Evolutionary conservation across 2,329 filamentous ascomycete species (phyloP).

Genomic region (Macrophomina phaseolina): DNA sequence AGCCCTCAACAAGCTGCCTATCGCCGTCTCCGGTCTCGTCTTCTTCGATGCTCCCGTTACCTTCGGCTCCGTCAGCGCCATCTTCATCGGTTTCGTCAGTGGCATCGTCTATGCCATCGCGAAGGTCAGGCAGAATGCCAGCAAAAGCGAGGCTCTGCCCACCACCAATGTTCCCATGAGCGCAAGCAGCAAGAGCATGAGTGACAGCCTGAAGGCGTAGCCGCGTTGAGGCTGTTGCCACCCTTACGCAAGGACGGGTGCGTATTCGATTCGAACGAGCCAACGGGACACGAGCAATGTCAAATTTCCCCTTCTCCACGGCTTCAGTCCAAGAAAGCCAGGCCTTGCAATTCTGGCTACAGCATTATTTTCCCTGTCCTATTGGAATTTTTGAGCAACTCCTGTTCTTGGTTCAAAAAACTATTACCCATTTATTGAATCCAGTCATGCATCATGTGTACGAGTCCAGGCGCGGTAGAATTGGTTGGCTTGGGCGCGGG

Average conservation of each 20-base stretch:
- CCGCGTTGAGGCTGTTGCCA: too few species aligned
- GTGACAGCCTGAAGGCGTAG: conserved; percentile 75
- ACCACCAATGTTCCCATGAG: conserved; percentile 74
- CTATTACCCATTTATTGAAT: conserved; percentile 9
- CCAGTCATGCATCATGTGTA: conserved; percentile 21
- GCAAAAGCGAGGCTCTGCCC: conserved; percentile 69
- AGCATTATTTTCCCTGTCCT: background rate
- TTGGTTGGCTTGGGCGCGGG: conserved; percentile 9
- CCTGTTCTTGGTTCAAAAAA: conserved; percentile 4
- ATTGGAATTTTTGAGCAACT: conserved; percentile 6
- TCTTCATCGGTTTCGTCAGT: conserved; percentile 87
- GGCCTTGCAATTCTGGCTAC: background rate
- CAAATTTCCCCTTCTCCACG: background rate
- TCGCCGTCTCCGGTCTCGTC: conserved; percentile 82
- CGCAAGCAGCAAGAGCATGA: conserved; percentile 88
- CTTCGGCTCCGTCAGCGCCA: conserved; percentile 88
- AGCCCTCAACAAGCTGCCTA: conserved; percentile 95
- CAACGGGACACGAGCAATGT: background rate
- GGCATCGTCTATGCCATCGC: conserved; percentile 89
- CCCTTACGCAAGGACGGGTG: background rate
- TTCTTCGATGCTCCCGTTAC: conserved; percentile 97
- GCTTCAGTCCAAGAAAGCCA: background rate
- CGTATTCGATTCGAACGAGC: conserved; percentile 19
- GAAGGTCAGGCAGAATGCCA: conserved; percentile 78
- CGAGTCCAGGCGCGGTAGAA: conserved; percentile 13